Percentiles rank a stretch among this genome's conserved stretches.
phyloP scores from a whole-genome alignment of 1,139 yeast species.

The Saccharomyces hybrid region DNA sequence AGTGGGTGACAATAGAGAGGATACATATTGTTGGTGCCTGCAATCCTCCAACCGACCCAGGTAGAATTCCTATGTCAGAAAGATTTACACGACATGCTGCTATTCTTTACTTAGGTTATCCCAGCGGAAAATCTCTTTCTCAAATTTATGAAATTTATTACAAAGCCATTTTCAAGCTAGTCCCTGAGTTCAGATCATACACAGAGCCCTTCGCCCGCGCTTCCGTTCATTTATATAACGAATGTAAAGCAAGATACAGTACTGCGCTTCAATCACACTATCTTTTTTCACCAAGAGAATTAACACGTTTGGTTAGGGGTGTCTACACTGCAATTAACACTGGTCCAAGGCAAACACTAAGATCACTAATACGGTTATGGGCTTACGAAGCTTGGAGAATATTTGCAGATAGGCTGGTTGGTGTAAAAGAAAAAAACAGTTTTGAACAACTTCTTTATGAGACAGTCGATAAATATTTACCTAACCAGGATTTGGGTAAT shows the following conservation, averaged over 20 bases:
- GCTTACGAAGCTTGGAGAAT: conserved; percentile 75
- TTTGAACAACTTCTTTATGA: conserved; percentile 41
- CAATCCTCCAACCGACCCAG: conserved; percentile 79
- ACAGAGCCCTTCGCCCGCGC: conserved; percentile 48
- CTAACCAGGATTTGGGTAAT: conserved; percentile 38
- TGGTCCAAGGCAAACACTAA: conserved; percentile 20
- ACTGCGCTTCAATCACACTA: conserved; percentile 45
- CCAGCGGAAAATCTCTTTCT: conserved; percentile 52
- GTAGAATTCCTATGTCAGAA: conserved; percentile 52
- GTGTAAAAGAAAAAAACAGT: conserved; percentile 44
- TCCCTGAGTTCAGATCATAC: conserved; percentile 57
- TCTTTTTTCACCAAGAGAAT: conserved; percentile 82
- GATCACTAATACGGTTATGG: conserved; percentile 54
- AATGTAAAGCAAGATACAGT: conserved; percentile 40
- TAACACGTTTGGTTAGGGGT: conserved; percentile 86
- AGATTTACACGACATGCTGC: conserved; percentile 66
- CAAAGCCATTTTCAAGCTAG: conserved; percentile 50
- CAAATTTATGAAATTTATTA: conserved; percentile 63
- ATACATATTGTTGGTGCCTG: conserved; percentile 92
- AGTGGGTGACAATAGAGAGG: conserved; percentile 61
- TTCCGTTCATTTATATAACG: conserved; percentile 56
- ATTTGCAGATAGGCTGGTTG: conserved; percentile 64
- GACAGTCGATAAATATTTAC: conserved; percentile 40
- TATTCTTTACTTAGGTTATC: conserved; percentile 73
- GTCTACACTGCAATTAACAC: conserved; percentile 49